Conservation (phyloP, 2,329 filamentous ascomycete species). For the Phoma sp. region DNA sequence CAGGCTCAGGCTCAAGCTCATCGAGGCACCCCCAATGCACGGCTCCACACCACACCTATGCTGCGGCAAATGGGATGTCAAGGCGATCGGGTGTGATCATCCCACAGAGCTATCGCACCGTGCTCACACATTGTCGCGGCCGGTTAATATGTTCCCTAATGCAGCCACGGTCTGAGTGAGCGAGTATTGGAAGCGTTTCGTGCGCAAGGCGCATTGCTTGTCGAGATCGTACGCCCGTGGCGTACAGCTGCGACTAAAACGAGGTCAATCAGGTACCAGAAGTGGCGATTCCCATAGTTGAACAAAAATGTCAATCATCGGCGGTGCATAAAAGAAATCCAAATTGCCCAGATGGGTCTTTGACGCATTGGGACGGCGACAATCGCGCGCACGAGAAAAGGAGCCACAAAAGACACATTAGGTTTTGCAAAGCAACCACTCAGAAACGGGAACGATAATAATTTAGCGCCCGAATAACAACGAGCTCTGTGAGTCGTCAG, state of each 20-base stretch:
- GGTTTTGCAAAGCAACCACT: slow-evolving; percentile 45
- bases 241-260: slow-evolving; percentile 23
- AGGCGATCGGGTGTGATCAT: slow-evolving; percentile 35
- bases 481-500: slow-evolving; percentile 41
- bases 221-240: slow-evolving; percentile 42
- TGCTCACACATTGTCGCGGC: slow-evolving; percentile 25
- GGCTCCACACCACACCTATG: slow-evolving; percentile 31
- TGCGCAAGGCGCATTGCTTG: slow-evolving; percentile 29
- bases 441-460: slow-evolving; percentile 35
- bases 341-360: slow-evolving; percentile 34
- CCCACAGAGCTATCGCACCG: slow-evolving; percentile 31
- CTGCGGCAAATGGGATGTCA: slow-evolving; percentile 43
- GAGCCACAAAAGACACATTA: slow-evolving; percentile 43
- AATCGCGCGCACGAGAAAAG: slow-evolving; percentile 35
- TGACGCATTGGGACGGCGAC: slow-evolving; percentile 45
- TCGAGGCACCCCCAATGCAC: slow-evolving; percentile 22
- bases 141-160: slow-evolving; percentile 44
- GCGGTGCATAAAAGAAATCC: slow-evolving; percentile 39
- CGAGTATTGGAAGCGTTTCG: slow-evolving; percentile 39
- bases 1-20: slow-evolving; percentile 30
- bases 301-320: slow-evolving; percentile 34
- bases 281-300: slow-evolving; percentile 33
- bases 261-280: slow-evolving; percentile 42
- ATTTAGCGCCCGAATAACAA: slow-evolving; percentile 46
- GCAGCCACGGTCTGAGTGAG: slow-evolving; percentile 28